phyloP scores from a whole-genome alignment of 331 rosid species.

The Quercus tomentella region DNA sequence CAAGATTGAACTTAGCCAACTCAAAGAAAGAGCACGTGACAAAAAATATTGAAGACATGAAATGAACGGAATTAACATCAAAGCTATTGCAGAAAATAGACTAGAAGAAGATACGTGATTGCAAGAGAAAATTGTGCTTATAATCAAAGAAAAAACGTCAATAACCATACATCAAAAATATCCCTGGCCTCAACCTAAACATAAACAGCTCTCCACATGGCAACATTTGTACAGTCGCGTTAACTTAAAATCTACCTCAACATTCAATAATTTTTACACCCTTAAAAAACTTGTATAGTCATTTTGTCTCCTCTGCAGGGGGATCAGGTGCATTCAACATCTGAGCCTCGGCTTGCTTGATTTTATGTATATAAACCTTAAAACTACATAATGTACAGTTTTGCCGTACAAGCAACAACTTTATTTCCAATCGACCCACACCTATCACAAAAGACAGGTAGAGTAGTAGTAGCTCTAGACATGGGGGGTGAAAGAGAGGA shows the following conservation, averaged over 20 bases:
- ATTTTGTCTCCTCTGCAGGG: slow-evolving; percentile 50
- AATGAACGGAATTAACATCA: neutral
- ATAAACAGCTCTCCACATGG: slow-evolving; percentile 75
- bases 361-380: slow-evolving; percentile 69
- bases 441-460: slow-evolving; percentile 42
- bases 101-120: neutral
- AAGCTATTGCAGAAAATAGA: neutral
- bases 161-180: slow-evolving; percentile 49
- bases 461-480: slow-evolving; percentile 43
- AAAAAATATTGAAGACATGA: neutral
- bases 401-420: slow-evolving; percentile 60
- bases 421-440: slow-evolving; percentile 49
- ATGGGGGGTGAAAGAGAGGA: slow-evolving; percentile 22
- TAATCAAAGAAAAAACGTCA: slow-evolving; percentile 22
- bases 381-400: slow-evolving; percentile 92
- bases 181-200: slow-evolving; percentile 57
- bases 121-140: slow-evolving; percentile 24
- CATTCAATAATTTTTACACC: slow-evolving; percentile 65
- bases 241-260: slow-evolving; percentile 58
- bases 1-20: neutral
- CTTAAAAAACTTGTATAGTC: slow-evolving; percentile 58
- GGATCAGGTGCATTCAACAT: slow-evolving; percentile 50
- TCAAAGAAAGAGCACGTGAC: neutral
- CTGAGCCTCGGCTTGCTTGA: slow-evolving; percentile 50
- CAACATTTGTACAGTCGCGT: slow-evolving; percentile 95